Base-by-base conservation (phyloP, 2,329 filamentous ascomycete genomes). In the Shiraia sp. region DNA sequence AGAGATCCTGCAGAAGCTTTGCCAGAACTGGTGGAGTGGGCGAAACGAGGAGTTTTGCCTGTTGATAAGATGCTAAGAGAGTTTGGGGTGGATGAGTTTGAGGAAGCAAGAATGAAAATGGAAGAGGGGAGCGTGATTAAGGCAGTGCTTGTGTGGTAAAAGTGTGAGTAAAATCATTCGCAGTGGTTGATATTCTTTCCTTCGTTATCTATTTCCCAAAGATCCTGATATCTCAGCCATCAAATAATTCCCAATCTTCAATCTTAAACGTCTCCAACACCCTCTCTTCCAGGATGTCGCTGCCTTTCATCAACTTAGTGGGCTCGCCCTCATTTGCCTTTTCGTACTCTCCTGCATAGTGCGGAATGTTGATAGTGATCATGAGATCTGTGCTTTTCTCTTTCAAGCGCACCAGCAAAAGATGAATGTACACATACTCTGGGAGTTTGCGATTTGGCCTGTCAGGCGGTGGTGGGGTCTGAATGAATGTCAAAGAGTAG, bases 311-410 rank as follows among this genome's bases (percentile, higher is more conserved):
- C 51, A 88, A 72, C 67, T 82, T 78, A 32, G 65, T 66, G 6
- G 53, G 36, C 10, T 40, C 43, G 12, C 92, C 81, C 23, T 89
- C 84, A 6, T 85, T 83, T 7, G 86, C 84, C 67, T 84, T 81
- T 57, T 84, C 77, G 64, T 90, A 90, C 66, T 87, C 82, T 49
- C 85, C 85, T 55, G 81, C 78, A 54, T 90, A 85, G 63, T 93
- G 86, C 19, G 91, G 92, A 33, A 95, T 87, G 70, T 96, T 96
- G 63, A 96, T 82, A 28, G 88, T 88, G 49, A 96, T 82, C 32
- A 96, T 74, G 27, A 97, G 73, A 69, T 97, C 92, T 1, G 91
- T 92, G 42, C 76, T 77, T 63, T 90, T 79, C 58, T 81, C 79
- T 69, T 85, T 85, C 32, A 97, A 76, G 12, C 92, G 79, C 42